These are phyloP conservation scores for Parmales sp. DNA, from an alignment of 108 stramenopile genomes.

Conservation along the genomic window DNA sequence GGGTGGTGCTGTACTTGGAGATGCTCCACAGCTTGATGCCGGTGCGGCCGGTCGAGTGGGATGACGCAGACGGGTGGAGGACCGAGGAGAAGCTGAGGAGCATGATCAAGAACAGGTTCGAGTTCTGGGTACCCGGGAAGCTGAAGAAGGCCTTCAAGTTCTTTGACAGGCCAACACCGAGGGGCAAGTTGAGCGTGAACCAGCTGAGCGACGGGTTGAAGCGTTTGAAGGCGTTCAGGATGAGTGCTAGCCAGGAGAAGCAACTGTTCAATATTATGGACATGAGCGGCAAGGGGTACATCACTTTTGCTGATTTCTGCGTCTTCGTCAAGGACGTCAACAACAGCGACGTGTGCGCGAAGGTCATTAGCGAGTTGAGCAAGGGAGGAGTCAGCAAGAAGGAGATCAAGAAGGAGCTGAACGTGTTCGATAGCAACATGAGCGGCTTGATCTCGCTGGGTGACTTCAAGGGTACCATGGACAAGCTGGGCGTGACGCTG, in stretches of 20 bases:
- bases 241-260: conserved; percentile 22
- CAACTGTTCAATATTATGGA: conserved; percentile 21
- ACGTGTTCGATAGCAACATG: conserved; percentile 6
- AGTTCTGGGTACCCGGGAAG: conserved; percentile 27
- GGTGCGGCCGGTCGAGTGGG: neutral
- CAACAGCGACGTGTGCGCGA: conserved; percentile 18
- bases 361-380: neutral
- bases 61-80: conserved; percentile 15
- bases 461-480: conserved; percentile 16
- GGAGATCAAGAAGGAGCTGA: neutral
- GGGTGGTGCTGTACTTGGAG: conserved; percentile 10
- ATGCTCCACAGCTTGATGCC: conserved; percentile 2
- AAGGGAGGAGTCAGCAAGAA: neutral
- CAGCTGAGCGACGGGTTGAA: conserved; percentile 23
- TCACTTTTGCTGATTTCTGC: conserved; percentile 23
- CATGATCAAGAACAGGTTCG: conserved; percentile 29
- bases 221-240: conserved; percentile 14
- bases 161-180: conserved; percentile 18
- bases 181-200: conserved; percentile 13
- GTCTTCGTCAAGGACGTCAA: conserved; percentile 30
- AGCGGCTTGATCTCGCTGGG: conserved; percentile 2
- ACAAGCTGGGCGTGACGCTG: conserved; percentile 10
- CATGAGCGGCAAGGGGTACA: conserved; percentile 15
- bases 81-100: conserved; percentile 25
- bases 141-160: conserved; percentile 27